Conservation (phyloP, 208 protist genomes). For the Acanthamoeba healyi region DNA sequence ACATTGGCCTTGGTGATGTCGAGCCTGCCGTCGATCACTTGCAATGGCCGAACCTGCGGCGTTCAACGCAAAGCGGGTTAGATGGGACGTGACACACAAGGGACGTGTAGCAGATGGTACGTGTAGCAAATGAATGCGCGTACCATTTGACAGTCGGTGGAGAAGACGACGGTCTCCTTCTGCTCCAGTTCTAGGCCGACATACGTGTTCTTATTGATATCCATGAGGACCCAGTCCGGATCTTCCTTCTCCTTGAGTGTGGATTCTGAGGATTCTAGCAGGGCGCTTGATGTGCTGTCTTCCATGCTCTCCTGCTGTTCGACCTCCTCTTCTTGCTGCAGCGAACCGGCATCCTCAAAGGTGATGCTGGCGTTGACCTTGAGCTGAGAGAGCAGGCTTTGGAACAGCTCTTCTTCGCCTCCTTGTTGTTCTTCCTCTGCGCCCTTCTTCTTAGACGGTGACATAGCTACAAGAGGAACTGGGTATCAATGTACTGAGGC, state of each 20-base stretch:
- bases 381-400: not conserved
- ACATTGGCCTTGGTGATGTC: conserved; percentile 28
- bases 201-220: not conserved
- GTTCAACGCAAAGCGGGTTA: too few relatives aligned
- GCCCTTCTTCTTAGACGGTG: not conserved
- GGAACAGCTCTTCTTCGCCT: not conserved
- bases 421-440: not conserved
- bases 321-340: conserved; percentile 10
- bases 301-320: too few relatives aligned
- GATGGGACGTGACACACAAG: too few relatives aligned
- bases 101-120: too few relatives aligned
- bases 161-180: conserved; percentile 9
- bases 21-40: conserved; percentile 18
- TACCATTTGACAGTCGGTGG: conserved; percentile 30
- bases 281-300: too few relatives aligned
- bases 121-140: too few relatives aligned
- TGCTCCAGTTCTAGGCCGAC: not conserved
- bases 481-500: too few relatives aligned
- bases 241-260: not conserved
- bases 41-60: conserved; percentile 43
- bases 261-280: not conserved
- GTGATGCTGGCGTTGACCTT: not conserved
- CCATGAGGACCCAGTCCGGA: conserved; percentile 28
- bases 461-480: not conserved
- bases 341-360: not conserved